Evolutionary conservation across 2,329 filamentous ascomycete genomes (phyloP), one percentile per base, ranked within the genome.

Genomic region (Cladophialophora yegresii): DNA sequence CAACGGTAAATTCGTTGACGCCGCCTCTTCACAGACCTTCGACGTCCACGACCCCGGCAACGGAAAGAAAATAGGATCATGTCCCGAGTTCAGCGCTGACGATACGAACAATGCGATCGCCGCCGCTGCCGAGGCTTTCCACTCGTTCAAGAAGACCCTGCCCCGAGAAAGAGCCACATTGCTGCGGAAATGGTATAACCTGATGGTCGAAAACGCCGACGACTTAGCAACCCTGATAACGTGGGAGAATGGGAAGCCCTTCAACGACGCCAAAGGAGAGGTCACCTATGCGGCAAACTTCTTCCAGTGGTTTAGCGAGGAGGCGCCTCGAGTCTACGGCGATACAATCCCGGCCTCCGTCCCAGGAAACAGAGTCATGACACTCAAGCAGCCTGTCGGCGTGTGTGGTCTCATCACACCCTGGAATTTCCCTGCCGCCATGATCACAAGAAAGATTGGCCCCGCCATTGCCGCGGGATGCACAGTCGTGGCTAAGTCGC

Each of bases 401-500:
- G 87, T 90, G 1, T 86, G 84, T 69, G 87, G 85, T 45, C 75
- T 89, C 47, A 87, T 90, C 68, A 88, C 86, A 12, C 88, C 87
- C 28, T 87, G 85, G 85, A 88, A 88, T 76, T 88, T 88, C 73
- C 81, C 81, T 4, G 81, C 81, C 26, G 81, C 81, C 1, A 83
- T 83, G 81, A 80, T 83, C 54, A 82, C 81, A 2, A 74, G 81
- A 22, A 83, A 83, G 71, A 77, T 81, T 36, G 81, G 74, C 1
- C 80, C 86, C 4, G 85, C 85, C 9, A 83, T 98, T 62, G 95
- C 95, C 20, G 93, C 92, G n/a, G 95, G 95, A 64, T 98, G 93
- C 79, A 96, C 93, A 0, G 90, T 96, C 1, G 93, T 98, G 1
- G 88, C 88, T 72, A 99, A 99, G 77, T 89, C 92, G 16, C 93